Percentiles rank a stretch among this genome's conserved stretches.
Evolutionary conservation across 73 alveolate genomes (phyloP).

Genomic region (Symbiodinium natans): DNA sequence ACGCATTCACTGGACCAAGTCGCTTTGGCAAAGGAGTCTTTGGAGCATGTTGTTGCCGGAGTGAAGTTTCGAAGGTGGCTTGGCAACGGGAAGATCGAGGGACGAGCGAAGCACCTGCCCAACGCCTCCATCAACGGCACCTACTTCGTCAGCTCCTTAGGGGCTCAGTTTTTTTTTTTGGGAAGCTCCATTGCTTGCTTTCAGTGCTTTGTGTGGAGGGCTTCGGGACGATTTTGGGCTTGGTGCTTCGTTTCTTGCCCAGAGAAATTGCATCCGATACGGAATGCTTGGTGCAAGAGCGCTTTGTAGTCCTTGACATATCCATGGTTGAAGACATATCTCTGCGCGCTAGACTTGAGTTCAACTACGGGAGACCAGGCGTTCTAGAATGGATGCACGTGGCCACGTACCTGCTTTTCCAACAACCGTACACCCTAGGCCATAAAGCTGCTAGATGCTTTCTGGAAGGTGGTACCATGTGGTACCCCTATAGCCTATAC

Average conservation of each 20-base stretch:
- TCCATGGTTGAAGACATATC: too few relatives aligned
- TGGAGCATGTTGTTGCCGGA: neutral
- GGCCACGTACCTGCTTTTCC: neutral
- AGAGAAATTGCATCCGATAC: too few relatives aligned
- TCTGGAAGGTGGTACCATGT: too few relatives aligned
- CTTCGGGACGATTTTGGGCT: neutral
- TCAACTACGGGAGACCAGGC: neutral
- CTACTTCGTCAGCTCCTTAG: neutral
- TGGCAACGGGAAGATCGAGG: neutral
- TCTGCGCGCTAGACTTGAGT: neutral
- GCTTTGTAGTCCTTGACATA: too few relatives aligned
- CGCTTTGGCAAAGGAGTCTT: too few relatives aligned
- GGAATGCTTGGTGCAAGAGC: too few relatives aligned
- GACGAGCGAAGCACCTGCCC: neutral
- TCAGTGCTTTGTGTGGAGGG: neutral
- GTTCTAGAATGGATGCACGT: too few relatives aligned
- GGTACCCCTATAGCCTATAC: neutral
- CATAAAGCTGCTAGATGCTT: too few relatives aligned
- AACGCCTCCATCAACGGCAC: constrained; percentile 3
- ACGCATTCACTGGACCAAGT: too few relatives aligned
- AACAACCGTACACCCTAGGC: neutral
- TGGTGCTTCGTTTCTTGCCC: neutral
- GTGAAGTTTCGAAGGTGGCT: neutral
- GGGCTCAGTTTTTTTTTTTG: too few relatives aligned
- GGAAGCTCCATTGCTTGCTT: neutral